Percentiles rank a stretch among this genome's conserved stretches.
These are phyloP conservation scores for Nadsonia fulvescens DNA, from an alignment of 805 yeast genomes.

Conservation along the genomic window DNA sequence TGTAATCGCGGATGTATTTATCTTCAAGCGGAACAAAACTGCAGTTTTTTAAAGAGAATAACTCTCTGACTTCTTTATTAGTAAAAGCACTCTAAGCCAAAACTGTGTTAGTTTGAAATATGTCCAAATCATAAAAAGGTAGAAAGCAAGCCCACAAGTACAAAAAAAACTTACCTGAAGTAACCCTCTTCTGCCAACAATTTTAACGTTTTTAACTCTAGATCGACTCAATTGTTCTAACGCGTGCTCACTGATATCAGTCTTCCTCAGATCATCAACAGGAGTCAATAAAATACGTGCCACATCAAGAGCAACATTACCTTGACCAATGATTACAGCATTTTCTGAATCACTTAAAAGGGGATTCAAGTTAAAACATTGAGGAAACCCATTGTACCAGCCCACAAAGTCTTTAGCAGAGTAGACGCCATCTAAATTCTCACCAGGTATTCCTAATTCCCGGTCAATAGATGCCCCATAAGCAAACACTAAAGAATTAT, in stretches of 20 bases:
- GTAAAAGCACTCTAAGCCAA: constrained; percentile 78
- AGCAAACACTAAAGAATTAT: constrained; percentile 60
- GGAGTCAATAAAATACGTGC: constrained; percentile 61
- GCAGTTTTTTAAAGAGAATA: constrained; percentile 27
- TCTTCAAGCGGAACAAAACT: constrained; percentile 1
- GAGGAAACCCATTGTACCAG: constrained; percentile 92
- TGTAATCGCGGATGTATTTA: constrained; percentile 4
- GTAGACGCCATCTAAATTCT: constrained; percentile 41
- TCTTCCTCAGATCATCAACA: constrained; percentile 35
- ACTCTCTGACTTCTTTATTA: constrained; percentile 78
- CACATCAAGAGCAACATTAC: constrained; percentile 88
- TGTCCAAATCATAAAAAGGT: background rate
- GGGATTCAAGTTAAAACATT: constrained; percentile 29
- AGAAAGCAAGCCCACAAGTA: too few relatives aligned
- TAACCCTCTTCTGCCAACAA: constrained; percentile 77
- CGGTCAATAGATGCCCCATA: constrained; percentile 60
- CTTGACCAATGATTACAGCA: constrained; percentile 85
- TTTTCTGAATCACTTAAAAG: constrained; percentile 41
- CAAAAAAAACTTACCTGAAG: constrained; percentile 31
- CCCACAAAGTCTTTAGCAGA: constrained; percentile 79
- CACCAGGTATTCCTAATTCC: constrained; percentile 39
- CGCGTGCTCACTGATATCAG: constrained; percentile 60
- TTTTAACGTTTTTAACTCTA: constrained; percentile 41
- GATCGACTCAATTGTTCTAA: constrained; percentile 32
- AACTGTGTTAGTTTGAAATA: background rate